Evolutionary conservation across 2,329 filamentous ascomycete species (phyloP).

Genomic region (Beauveria sp.): DNA sequence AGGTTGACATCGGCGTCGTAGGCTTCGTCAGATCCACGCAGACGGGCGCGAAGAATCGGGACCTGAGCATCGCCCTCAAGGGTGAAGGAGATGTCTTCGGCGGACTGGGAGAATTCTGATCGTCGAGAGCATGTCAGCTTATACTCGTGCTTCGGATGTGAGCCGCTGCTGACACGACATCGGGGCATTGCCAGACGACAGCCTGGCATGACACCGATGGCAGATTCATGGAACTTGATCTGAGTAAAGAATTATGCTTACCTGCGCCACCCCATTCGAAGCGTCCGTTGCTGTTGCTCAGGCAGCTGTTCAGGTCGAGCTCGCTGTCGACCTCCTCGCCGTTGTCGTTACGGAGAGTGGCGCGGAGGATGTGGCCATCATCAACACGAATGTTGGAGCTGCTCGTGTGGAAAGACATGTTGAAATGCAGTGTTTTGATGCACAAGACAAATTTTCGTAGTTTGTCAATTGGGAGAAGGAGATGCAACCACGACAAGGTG

Average conservation of each 20-base stretch:
- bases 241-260: slow-evolving; percentile 9
- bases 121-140: not conserved
- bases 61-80: slow-evolving; percentile 42
- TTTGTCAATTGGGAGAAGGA: too few relatives aligned
- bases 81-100: slow-evolving; percentile 37
- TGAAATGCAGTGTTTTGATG: not conserved
- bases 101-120: slow-evolving; percentile 37
- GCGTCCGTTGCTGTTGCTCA: slow-evolving; percentile 44
- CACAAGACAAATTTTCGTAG: too few relatives aligned
- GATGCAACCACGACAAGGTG: not conserved
- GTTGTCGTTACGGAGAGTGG: slow-evolving; percentile 22
- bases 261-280: slow-evolving; percentile 37
- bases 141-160: not conserved
- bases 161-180: not conserved
- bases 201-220: not conserved
- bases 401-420: slow-evolving; percentile 37
- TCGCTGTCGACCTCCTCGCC: slow-evolving; percentile 33
- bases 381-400: slow-evolving; percentile 40
- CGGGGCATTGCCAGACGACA: too few relatives aligned
- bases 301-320: slow-evolving; percentile 40
- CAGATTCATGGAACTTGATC: not conserved
- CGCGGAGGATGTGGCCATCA: slow-evolving; percentile 42
- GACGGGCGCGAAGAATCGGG: slow-evolving; percentile 45
- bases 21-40: slow-evolving; percentile 37
- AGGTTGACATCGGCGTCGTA: slow-evolving; percentile 44